Evolutionary conservation across 1,284 basidiomycete genomes (phyloP), one percentile per base, ranked within the genome.

Genomic region (Chiua sp.): DNA sequence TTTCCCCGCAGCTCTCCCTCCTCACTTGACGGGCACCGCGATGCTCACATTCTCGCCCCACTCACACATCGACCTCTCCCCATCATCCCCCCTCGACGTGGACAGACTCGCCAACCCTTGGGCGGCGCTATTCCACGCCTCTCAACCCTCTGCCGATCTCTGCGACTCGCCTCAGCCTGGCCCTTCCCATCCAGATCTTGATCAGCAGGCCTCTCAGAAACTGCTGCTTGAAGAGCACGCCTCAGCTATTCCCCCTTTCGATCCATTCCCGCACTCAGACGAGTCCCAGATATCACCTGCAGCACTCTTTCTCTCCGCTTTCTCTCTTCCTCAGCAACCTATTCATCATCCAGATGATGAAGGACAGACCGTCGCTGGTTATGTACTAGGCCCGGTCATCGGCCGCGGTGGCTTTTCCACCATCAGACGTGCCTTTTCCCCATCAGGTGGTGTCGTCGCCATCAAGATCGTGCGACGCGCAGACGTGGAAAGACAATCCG

Each of bases 381-480:
- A 95, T 71, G 85, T 84, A 7, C 82, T 98, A 0, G 94, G 92
- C 23, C 81, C 83, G 52, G 80, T 92, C 65, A 84, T 98, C 13
- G 96, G 93, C 20, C 82, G 86, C 56, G 96, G 96, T 8, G 93
- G 89, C 11, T 95, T 95, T 73, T 94, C 93, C n/a, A 88, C 87
- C 47, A 93, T 98, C 52, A 81, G 92, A 49, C 85, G 87, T 46
- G 95, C 90, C 2, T 84, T 77, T 18, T 87, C 91, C 15, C 70
- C 82, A 10, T 82, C 84, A n/a, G 91, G 90, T 16, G 86, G 85
- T 55, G 77, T 83, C 7, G 87, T 92, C 33, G 94, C 94, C 4
- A 87, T 94, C 74, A 95, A 96, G 75, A 92, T 95, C 66, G 86
- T 96, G 39, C 82, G 82, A 26, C 80, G 80, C 51, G 76, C 83